phyloP scores from a whole-genome alignment of 1,284 basidiomycete genomes.

The Microbotryum scabiosae region DNA sequence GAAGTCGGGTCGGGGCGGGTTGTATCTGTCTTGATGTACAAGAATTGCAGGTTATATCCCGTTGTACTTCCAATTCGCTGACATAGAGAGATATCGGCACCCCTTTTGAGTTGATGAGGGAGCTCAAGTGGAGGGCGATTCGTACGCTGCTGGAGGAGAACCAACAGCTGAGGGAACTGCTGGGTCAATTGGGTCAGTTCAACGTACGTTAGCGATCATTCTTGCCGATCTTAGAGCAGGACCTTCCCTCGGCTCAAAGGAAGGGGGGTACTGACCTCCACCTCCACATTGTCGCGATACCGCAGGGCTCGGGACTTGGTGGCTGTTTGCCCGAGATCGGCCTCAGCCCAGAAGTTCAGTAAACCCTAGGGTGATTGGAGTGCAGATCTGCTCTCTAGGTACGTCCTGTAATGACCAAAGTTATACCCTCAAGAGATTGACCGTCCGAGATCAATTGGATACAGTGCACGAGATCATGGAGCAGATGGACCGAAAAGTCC shows the following conservation, averaged over 20 bases:
- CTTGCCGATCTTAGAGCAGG: too few relatives aligned
- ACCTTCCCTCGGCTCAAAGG: too few relatives aligned
- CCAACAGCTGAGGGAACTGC: constrained; percentile 64
- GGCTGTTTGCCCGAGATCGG: constrained; percentile 6
- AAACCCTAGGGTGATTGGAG: not conserved
- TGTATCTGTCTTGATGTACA: not conserved
- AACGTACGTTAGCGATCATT: constrained; percentile 50
- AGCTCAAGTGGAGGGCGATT: constrained; percentile 38
- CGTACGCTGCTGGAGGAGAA: constrained; percentile 86
- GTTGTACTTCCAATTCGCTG: too few relatives aligned
- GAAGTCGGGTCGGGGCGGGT: not conserved
- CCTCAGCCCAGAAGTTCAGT: constrained; percentile 10
- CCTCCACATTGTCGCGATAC: constrained; percentile 54
- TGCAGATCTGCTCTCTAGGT: not conserved
- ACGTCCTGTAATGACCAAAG: not conserved
- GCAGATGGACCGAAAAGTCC: too few relatives aligned
- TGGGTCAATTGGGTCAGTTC: constrained; percentile 64
- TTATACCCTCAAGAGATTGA: too few relatives aligned
- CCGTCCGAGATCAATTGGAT: too few relatives aligned
- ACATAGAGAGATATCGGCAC: too few relatives aligned
- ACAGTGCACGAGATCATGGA: too few relatives aligned
- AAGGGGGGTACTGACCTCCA: constrained; percentile 35
- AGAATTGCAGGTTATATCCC: too few relatives aligned
- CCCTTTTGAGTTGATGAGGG: too few relatives aligned
- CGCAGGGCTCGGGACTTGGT: constrained; percentile 54